Evolutionary conservation across 2,329 filamentous ascomycete species (phyloP).

Genomic region (Trichoderma polysporum): DNA sequence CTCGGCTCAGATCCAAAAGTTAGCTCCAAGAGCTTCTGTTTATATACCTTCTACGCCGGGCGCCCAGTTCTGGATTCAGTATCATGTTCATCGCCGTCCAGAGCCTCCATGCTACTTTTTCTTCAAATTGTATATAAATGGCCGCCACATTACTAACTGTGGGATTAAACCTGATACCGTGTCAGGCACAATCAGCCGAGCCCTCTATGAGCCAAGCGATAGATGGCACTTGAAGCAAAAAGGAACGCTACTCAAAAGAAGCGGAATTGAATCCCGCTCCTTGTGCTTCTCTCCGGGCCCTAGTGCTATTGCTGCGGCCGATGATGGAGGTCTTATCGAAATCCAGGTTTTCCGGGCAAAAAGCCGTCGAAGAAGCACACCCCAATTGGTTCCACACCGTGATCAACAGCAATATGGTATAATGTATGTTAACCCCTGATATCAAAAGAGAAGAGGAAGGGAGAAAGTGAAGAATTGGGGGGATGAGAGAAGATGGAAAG

Average conservation of each 20-base stretch:
- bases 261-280: conserved; percentile 36
- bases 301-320: neutral
- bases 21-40: conserved; percentile 49
- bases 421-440: conserved; percentile 41
- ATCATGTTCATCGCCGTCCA: conserved; percentile 40
- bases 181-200: conserved; percentile 44
- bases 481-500: no score
- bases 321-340: conserved; percentile 4
- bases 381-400: conserved; percentile 45
- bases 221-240: conserved; percentile 42
- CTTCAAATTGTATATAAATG: conserved; percentile 58
- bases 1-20: conserved; percentile 2
- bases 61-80: conserved; percentile 53
- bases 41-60: conserved; percentile 59
- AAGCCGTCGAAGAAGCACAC: conserved; percentile 43
- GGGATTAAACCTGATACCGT: conserved; percentile 43
- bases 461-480: neutral
- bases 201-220: conserved; percentile 49
- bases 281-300: conserved; percentile 12
- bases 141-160: conserved; percentile 52
- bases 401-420: conserved; percentile 53
- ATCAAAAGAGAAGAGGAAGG: neutral
- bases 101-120: conserved; percentile 44
- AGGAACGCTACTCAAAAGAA: conserved; percentile 33
- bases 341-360: conserved; percentile 43